Evolutionary conservation across 2,329 filamentous ascomycete genomes (phyloP).

Genomic region (Diplodia seriata): DNA sequence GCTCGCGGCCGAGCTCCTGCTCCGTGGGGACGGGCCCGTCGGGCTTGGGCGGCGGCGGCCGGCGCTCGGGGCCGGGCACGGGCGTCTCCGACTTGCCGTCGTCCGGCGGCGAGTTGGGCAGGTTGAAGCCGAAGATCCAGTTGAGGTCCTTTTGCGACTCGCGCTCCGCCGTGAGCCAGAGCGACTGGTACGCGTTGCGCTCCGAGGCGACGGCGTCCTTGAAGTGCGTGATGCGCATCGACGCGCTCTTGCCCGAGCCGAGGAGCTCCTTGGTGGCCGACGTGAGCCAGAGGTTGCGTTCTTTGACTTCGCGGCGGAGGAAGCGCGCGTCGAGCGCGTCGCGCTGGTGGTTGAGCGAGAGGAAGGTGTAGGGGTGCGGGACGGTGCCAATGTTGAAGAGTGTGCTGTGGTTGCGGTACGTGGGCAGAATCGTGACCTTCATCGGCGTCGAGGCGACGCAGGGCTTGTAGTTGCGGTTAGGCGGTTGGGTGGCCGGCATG

Average conservation of each 20-base stretch:
- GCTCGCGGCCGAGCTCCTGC: constrained; percentile 63
- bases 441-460: constrained; percentile 64
- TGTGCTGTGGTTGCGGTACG: constrained; percentile 74
- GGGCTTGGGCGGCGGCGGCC: constrained; percentile 57
- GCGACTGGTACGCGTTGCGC: constrained; percentile 59
- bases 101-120: constrained; percentile 60
- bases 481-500: constrained; percentile 79
- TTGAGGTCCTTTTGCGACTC: constrained; percentile 73
- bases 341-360: constrained; percentile 67
- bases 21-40: constrained; percentile 58
- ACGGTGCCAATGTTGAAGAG: constrained; percentile 85
- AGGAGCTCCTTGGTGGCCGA: constrained; percentile 74
- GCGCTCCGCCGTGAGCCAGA: constrained; percentile 82
- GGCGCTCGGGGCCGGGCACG: constrained; percentile 64
- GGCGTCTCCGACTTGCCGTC: constrained; percentile 64
- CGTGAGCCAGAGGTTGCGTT: constrained; percentile 80
- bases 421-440: constrained; percentile 69
- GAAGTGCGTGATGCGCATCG: constrained; percentile 72
- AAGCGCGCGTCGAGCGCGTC: constrained; percentile 52
- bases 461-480: constrained; percentile 77
- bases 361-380: constrained; percentile 88
- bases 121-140: constrained; percentile 87
- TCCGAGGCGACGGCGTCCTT: constrained; percentile 82
- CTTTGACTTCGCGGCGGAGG: constrained; percentile 65
- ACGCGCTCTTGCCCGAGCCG: constrained; percentile 66